Percentiles rank a stretch among this genome's conserved stretches.
Evolutionary conservation across 208 protist species (phyloP).

Genomic region (Lotmaria passim): DNA sequence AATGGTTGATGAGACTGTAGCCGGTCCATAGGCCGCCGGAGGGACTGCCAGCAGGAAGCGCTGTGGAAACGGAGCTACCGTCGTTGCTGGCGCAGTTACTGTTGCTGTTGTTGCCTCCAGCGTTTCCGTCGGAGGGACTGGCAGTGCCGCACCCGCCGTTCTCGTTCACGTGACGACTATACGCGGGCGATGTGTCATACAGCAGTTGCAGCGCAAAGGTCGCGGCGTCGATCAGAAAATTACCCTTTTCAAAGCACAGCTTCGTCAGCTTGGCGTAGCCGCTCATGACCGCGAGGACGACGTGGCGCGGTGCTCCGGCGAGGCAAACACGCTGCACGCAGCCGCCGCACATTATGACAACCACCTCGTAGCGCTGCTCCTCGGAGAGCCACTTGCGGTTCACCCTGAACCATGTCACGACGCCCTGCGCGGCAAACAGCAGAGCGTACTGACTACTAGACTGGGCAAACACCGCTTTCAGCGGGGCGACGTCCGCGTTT

Average conservation of each 20-base stretch:
- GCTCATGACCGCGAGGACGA: conserved; percentile 58
- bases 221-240: conserved; percentile 51
- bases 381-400: conserved; percentile 58
- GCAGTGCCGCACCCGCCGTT: conserved; percentile 33
- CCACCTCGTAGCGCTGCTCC: conserved; percentile 41
- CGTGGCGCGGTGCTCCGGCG: conserved; percentile 65
- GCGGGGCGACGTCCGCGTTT: conserved; percentile 43
- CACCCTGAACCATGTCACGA: conserved; percentile 73
- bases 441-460: conserved; percentile 82
- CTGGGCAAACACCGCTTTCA: conserved; percentile 59
- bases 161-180: conserved; percentile 21
- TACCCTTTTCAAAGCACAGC: conserved; percentile 70
- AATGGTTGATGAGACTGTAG: conserved; percentile 26
- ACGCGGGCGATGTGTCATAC: conserved; percentile 26
- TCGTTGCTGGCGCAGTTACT: background rate
- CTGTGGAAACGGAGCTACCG: conserved; percentile 17
- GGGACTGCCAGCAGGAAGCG: conserved; percentile 4
- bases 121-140: background rate
- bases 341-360: conserved; percentile 65
- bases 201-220: conserved; percentile 62
- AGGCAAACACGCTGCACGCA: conserved; percentile 66
- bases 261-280: conserved; percentile 72
- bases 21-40: conserved; percentile 1
- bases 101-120: background rate
- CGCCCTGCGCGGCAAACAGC: conserved; percentile 70